Base-by-base conservation (phyloP, 2,329 filamentous ascomycete species). In the Clonostachys rhizophaga region DNA sequence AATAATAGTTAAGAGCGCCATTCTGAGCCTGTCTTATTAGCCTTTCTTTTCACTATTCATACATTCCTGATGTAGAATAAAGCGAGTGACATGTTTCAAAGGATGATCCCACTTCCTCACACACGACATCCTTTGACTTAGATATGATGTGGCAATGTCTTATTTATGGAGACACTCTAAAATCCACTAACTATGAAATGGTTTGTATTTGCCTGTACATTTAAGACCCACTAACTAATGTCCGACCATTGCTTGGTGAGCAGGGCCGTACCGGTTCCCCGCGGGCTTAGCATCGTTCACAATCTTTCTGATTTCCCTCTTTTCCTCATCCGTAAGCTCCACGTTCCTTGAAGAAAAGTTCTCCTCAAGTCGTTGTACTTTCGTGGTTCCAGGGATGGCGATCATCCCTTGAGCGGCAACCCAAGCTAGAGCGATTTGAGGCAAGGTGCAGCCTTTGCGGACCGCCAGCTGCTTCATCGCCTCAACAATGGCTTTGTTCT, bases 361-460 rank as follows among this genome's bases (percentile, higher is more conserved):
- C 44, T 70, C 63, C 42, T 69, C 66, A 7, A 71, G 43, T 0
- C 70, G 60, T 5, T 49, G 43, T 1, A 61, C 47, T 50, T 71
- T 72, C 1, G 69, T 72, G 1, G 69, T 72, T 2, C 73, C 72
- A 0, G 72, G 71, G 43, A 75, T 75, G 0, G 71, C 58, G 49
- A 76, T 71, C 56, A 71, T 56, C 1, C 64, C 63, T 39, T 70
- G 64, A 56, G 65, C 55, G 10, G 60, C 63, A 2, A 69, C 66
- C 68, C 66, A 70, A 0, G 67, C 64, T 1, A 70, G 58, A 1
- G 68, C 66, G 7, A 70, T 57, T 43, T 70, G 67, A 4, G 62
- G 53, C 18, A 62, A 45, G 0, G 57, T 58, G 52, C 60, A 63
- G 7, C 62, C 60, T 45, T 64, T 52, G 4, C 53, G 55, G 4